Evolutionary conservation across 495 filamentous ascomycete genomes (phyloP).

Genomic region (Trypethelium eluteriae): DNA sequence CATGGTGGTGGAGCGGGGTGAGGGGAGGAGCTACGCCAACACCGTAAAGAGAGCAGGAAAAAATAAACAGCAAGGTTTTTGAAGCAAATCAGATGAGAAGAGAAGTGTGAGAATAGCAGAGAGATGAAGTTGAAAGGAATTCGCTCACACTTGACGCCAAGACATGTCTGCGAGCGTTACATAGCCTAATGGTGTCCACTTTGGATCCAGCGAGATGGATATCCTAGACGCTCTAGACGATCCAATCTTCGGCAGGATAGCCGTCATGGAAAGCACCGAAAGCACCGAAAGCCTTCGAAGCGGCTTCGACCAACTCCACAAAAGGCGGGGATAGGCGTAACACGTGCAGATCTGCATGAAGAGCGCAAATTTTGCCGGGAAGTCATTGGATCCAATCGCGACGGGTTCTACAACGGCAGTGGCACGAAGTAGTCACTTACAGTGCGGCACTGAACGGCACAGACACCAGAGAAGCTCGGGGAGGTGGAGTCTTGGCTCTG

Average conservation of each 20-base stretch:
- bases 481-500: background rate
- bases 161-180: background rate
- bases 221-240: background rate
- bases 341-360: background rate
- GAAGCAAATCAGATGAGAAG: background rate
- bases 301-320: background rate
- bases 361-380: background rate
- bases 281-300: background rate
- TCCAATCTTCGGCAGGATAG: background rate
- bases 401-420: constrained; percentile 2
- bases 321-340: background rate
- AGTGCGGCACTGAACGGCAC: background rate
- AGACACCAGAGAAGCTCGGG: background rate
- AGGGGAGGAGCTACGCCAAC: background rate
- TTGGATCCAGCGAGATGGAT: background rate
- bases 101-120: background rate
- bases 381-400: background rate
- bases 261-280: background rate
- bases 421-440: background rate
- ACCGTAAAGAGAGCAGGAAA: background rate
- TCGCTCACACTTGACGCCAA: background rate
- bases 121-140: background rate
- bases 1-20: background rate
- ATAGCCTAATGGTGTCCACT: background rate
- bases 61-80: background rate